Conservation (phyloP, 2,329 filamentous ascomycete genomes). For the Zymoseptoria brevis region DNA sequence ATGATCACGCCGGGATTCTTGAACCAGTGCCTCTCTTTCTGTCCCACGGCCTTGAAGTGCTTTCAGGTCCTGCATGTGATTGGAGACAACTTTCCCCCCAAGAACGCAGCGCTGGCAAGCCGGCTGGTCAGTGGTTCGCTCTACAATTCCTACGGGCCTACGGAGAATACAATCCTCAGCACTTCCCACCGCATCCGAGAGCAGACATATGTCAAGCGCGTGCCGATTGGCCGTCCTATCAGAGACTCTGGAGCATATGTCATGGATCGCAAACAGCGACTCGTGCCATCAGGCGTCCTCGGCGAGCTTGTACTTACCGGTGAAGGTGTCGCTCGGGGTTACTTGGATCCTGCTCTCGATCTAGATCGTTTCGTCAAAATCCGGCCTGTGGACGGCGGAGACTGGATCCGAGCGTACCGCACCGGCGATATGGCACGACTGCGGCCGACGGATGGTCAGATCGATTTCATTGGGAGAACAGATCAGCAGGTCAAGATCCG, state of each 20-base stretch:
- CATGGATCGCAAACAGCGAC: constrained; percentile 3
- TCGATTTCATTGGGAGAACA: constrained; percentile 10
- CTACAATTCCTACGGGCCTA: constrained; percentile 7
- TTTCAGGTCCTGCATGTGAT: background rate
- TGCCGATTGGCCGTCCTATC: constrained; percentile 1
- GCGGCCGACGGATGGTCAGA: constrained; percentile 6
- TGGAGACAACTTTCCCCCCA: constrained; percentile 1
- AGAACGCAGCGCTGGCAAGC: background rate
- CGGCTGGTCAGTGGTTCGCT: background rate
- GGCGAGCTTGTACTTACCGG: constrained; percentile 6
- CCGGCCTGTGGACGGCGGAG: background rate
- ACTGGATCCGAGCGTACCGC: constrained; percentile 2
- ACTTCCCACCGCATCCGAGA: constrained; percentile 1
- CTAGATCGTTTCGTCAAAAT: constrained; percentile 1
- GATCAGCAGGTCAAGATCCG: constrained; percentile 17
- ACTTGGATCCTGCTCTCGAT: constrained; percentile 1
- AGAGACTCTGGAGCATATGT: constrained; percentile 4
- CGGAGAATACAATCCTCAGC: constrained; percentile 8
- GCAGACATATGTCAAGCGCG: background rate
- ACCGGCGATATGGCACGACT: constrained; percentile 4
- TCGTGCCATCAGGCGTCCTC: constrained; percentile 2
- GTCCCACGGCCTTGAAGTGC: background rate
- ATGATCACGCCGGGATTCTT: constrained; percentile 4
- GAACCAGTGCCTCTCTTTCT: background rate
- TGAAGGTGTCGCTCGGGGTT: constrained; percentile 4